A percentile compares a stretch with the other conserved stretches of the same genome.
phyloP scores from a whole-genome alignment of 2,329 filamentous ascomycete genomes.

The Fusarium sacchari region DNA sequence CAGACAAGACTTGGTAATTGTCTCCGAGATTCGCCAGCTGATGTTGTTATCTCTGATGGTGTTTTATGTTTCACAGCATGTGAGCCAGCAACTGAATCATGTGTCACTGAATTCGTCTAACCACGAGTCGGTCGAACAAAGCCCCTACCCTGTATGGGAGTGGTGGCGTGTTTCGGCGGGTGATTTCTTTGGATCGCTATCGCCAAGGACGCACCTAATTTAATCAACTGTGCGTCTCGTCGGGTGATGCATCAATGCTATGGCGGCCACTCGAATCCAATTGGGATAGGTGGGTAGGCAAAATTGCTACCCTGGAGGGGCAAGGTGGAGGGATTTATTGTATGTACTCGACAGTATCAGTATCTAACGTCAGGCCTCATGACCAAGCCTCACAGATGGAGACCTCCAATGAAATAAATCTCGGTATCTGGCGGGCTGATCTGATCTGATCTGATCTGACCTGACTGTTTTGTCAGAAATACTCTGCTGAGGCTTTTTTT shows the following conservation, averaged over 20 bases:
- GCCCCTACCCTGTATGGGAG: background rate
- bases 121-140: conserved; percentile 7
- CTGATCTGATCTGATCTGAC: background rate
- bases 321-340: conserved; percentile 19
- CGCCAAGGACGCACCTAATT: background rate
- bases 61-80: conserved; percentile 16
- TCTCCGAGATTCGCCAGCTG: background rate
- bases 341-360: background rate
- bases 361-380: background rate
- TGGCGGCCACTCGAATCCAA: background rate
- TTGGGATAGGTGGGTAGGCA: background rate
- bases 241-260: background rate
- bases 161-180: background rate
- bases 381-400: conserved; percentile 4
- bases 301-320: conserved; percentile 15
- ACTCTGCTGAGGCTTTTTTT: conserved; percentile 2
- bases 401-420: background rate
- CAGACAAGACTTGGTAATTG: background rate
- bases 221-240: background rate
- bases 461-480: background rate
- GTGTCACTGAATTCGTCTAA: background rate
- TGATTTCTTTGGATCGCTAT: background rate
- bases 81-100: conserved; percentile 27
- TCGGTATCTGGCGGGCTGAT: background rate
- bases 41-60: background rate